These are phyloP conservation scores for Logfia minima DNA, from an alignment of 129 eudicot species.

Conservation along the genomic window DNA sequence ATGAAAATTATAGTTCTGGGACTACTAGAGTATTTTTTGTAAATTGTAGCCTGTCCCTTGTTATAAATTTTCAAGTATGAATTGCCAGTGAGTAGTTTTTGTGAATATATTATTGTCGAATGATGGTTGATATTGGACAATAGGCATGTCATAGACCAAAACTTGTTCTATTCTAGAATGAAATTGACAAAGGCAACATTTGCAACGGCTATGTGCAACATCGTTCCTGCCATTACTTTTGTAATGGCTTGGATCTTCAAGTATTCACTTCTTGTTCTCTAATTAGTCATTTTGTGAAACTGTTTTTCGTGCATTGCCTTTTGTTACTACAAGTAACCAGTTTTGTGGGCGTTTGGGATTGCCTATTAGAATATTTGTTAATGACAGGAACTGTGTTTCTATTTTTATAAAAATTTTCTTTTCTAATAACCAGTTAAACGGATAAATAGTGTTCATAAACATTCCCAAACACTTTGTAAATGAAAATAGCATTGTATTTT, in stretches of 20 bases:
- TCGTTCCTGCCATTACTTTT: constrained; percentile 56
- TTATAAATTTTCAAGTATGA: neutral
- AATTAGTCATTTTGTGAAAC: too few species aligned
- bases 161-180: constrained; percentile 48
- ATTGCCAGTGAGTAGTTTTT: neutral
- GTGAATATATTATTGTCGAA: neutral
- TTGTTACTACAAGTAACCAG: too few species aligned
- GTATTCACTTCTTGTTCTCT: constrained; percentile 7
- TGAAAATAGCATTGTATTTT: too few species aligned
- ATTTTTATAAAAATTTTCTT: too few species aligned
- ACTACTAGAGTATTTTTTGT: constrained; percentile 42
- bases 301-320: too few species aligned
- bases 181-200: constrained; percentile 48
- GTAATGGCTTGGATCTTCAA: constrained; percentile 46
- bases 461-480: too few species aligned
- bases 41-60: neutral
- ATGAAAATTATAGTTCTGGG: constrained; percentile 49
- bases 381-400: too few species aligned
- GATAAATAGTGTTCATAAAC: too few species aligned
- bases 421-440: too few species aligned
- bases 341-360: too few species aligned
- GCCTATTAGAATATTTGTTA: too few species aligned
- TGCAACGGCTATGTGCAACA: constrained; percentile 48
- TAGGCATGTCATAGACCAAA: constrained; percentile 62
- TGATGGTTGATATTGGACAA: constrained; percentile 2